These are phyloP conservation scores for Meredithiella fracta DNA, from an alignment of 2,329 filamentous ascomycete species.

Conservation along the genomic window DNA sequence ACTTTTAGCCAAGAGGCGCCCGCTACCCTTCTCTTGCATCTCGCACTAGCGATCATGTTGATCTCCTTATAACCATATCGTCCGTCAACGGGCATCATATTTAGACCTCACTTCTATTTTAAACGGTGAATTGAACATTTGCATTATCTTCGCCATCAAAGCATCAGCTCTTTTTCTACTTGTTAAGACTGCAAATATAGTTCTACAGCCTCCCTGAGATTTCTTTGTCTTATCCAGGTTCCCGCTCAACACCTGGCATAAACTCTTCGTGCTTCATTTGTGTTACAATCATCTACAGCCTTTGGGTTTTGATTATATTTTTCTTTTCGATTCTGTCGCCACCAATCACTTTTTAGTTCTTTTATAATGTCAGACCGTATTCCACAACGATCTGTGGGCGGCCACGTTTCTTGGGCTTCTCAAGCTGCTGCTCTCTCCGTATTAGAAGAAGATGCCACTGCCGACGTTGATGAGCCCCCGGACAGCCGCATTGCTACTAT, in stretches of 20 bases:
- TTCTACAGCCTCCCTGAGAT: background rate
- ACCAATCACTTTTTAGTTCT: background rate
- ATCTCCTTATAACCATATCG: conserved; percentile 11
- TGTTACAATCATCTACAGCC: background rate
- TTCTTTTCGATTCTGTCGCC: background rate
- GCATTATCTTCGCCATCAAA: background rate
- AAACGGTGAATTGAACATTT: conserved; percentile 1
- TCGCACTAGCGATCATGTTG: conserved; percentile 13
- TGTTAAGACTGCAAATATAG: background rate
- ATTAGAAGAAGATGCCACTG: conserved; percentile 14
- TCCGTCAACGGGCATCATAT: conserved; percentile 11
- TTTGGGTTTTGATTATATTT: background rate
- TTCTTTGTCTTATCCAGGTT: background rate
- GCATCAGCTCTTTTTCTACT: background rate
- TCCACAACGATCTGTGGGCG: conserved; percentile 6
- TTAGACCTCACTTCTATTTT: background rate
- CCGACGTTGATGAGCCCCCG: conserved; percentile 16
- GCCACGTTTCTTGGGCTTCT: conserved; percentile 12
- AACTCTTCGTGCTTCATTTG: background rate
- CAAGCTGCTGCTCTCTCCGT: conserved; percentile 11
- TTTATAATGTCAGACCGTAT: conserved; percentile 10
- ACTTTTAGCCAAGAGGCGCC: conserved; percentile 10
- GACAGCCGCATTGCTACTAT: conserved; percentile 7
- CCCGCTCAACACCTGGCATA: background rate
- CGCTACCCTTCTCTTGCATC: background rate